These are phyloP conservation scores for Coemansia aciculifera DNA, from an alignment of 192 early-diverging fungal species.

Conservation along the genomic window DNA sequence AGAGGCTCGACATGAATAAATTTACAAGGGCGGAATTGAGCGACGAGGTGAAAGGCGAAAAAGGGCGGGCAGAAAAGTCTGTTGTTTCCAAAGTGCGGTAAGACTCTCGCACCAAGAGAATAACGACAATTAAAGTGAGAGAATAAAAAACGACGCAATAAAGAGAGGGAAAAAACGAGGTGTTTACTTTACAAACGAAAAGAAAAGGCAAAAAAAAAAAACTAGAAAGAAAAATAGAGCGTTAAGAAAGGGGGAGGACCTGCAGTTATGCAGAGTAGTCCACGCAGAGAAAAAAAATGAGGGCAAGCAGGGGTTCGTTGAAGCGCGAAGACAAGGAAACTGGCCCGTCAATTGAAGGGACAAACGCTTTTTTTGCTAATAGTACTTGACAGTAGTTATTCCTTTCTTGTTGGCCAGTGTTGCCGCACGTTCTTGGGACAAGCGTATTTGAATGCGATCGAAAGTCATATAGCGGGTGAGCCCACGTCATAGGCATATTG, in stretches of 20 bases:
- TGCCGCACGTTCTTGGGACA: background rate
- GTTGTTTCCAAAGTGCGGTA: conserved; percentile 1
- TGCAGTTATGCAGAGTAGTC: background rate
- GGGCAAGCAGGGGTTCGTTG: background rate
- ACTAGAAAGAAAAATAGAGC: background rate
- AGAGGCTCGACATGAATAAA: conserved; percentile 1
- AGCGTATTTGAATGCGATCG: background rate
- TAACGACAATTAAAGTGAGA: conserved; percentile 1
- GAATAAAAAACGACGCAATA: background rate
- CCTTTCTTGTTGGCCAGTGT: background rate
- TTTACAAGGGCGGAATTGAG: background rate
- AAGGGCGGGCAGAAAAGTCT: background rate
- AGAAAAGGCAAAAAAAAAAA: background rate
- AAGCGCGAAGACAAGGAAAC: background rate
- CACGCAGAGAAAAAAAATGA: background rate
- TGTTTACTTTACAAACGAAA: conserved; percentile 6
- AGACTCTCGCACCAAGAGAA: conserved; percentile 8
- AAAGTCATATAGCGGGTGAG: background rate
- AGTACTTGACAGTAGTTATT: conserved; percentile 7
- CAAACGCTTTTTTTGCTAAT: conserved; percentile 7
- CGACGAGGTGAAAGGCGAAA: background rate
- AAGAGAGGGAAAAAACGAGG: background rate
- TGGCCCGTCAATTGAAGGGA: background rate
- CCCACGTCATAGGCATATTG: background rate
- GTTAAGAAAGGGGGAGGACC: background rate